Base-by-base conservation (phyloP, 129 eudicot genomes). In the Scalesia atractyloides region DNA sequence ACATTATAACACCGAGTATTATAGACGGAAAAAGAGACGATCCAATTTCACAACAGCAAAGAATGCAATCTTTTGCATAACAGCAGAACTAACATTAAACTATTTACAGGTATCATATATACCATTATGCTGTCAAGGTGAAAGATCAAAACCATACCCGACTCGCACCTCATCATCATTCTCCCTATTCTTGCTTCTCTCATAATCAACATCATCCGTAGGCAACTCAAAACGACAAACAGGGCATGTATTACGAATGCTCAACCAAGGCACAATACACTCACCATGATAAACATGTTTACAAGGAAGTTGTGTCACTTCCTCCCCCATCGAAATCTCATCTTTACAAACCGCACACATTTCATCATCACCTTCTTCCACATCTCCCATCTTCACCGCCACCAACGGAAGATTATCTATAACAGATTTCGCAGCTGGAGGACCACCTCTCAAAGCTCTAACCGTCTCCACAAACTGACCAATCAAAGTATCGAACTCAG, bases 171-270 rank as follows among this genome's bases (percentile, higher is more conserved):
- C 87, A 66, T 70, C 76, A 36, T 53, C 83, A 36, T 49, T 77
- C 48, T 74, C 69, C 69, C 66, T 82, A 24, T 77, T 77, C 82
- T 82, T 87, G 75, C 84, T 82, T 76, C 66, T 81, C 83, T 89
- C 97, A 48, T 89, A 89, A 47, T 84, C 92, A 10, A 80, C 80
- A 79, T 93, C 97, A 73, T 93, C 98, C 1, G 97, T 93, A 53
- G 96, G 98, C 85, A 93, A 64, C 83, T 93, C 98, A 81, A 80
- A 77, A 14, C 98, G 85, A 79, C 98, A 93, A 84, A 93, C 95
- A 5, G 98, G 98, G 64, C 98, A 93, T 0, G 96, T 89, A 61
- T 93, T 93, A n/a, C 97, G 84, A 54, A 89, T 87, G 3, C 72
- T 81, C 24, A 93, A 84, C 98, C 98, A 93, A 15, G 97, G 98